These are phyloP conservation scores for Linaria vulgaris DNA, from an alignment of 257 asterid species.

Conservation along the genomic window DNA sequence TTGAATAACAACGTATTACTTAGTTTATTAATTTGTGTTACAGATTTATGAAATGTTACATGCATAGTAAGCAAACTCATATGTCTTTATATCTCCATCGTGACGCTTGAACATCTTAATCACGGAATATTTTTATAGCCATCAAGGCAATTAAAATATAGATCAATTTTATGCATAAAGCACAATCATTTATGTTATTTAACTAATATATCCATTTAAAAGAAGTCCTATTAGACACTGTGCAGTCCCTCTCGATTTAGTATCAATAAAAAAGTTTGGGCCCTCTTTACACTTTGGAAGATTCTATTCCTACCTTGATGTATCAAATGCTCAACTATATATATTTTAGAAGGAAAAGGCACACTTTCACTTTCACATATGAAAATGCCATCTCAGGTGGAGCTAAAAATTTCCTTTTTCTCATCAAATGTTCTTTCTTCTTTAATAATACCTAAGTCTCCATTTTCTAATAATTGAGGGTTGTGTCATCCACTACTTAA, in stretches of 20 bases:
- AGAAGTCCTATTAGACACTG: too few relatives aligned
- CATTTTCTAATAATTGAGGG: constrained; percentile 28
- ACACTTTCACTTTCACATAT: constrained; percentile 25
- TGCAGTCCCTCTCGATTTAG: not conserved
- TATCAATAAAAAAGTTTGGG: constrained; percentile 3
- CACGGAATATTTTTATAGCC: too few relatives aligned
- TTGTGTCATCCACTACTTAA: constrained; percentile 33
- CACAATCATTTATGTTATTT: too few relatives aligned
- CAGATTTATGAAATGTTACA: too few relatives aligned
- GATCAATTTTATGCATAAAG: too few relatives aligned
- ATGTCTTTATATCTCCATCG: too few relatives aligned
- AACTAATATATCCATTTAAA: too few relatives aligned
- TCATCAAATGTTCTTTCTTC: constrained; percentile 14
- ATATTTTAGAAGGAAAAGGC: constrained; percentile 22
- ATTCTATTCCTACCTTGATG: constrained; percentile 7
- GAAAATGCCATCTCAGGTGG: constrained; percentile 33
- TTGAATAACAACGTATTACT: too few relatives aligned
- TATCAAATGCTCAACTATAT: constrained; percentile 3
- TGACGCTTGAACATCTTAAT: too few relatives aligned
- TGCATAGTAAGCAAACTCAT: too few relatives aligned
- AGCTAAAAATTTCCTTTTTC: constrained; percentile 33
- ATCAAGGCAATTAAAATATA: too few relatives aligned
- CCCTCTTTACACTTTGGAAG: constrained; percentile 23
- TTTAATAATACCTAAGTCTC: constrained; percentile 19
- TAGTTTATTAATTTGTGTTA: too few relatives aligned